These are phyloP conservation scores for Knoxdaviesia capensis DNA, from an alignment of 2,329 filamentous ascomycete genomes.

Conservation along the genomic window DNA sequence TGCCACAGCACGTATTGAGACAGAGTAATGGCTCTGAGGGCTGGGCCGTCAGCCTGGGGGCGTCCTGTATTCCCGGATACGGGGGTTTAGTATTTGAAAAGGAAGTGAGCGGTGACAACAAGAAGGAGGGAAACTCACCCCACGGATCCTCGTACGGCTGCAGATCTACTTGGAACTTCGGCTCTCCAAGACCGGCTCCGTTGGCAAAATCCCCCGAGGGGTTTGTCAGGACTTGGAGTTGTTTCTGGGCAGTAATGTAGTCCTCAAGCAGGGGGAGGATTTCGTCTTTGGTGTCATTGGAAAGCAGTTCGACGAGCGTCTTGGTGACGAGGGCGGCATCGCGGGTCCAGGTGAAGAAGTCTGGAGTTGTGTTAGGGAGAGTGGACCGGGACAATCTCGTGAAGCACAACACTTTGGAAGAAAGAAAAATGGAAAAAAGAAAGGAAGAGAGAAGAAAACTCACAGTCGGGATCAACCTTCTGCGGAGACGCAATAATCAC, in stretches of 20 bases:
- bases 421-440: neutral
- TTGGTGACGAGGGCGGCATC: slow-evolving; percentile 56
- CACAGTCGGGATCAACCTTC: slow-evolving; percentile 32
- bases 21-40: slow-evolving; percentile 54
- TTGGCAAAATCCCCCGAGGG: slow-evolving; percentile 40
- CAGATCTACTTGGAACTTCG: slow-evolving; percentile 50
- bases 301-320: slow-evolving; percentile 39
- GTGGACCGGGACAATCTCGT: neutral
- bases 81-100: slow-evolving; percentile 1
- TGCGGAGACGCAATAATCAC: slow-evolving; percentile 37
- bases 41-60: slow-evolving; percentile 62
- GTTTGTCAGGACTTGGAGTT: slow-evolving; percentile 45
- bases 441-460: slow-evolving; percentile 8
- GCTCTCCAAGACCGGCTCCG: slow-evolving; percentile 42
- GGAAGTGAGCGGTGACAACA: no score
- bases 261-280: slow-evolving; percentile 43
- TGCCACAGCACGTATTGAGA: slow-evolving; percentile 57
- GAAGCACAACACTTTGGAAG: neutral
- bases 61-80: slow-evolving; percentile 23
- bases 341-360: slow-evolving; percentile 64
- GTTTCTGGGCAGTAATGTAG: slow-evolving; percentile 47
- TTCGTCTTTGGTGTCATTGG: slow-evolving; percentile 31
- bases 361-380: slow-evolving; percentile 15
- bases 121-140: slow-evolving; percentile 20
- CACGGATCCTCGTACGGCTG: slow-evolving; percentile 45